Base-by-base conservation (phyloP, 169 alveolate species). In the Plasmodium cynomolgi region DNA sequence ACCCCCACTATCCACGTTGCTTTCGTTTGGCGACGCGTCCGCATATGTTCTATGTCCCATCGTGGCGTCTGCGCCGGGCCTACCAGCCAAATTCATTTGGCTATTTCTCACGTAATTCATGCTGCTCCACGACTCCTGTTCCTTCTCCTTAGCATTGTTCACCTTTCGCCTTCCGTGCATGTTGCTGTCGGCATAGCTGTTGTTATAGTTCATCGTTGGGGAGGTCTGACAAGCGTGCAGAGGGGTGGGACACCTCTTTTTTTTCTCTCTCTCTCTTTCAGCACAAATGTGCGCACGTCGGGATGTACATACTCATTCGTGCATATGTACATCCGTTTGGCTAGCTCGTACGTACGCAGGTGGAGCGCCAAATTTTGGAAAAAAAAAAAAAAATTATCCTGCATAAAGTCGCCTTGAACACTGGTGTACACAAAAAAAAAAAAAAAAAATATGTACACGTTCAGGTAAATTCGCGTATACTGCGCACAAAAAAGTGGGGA, bases 91-190 rank as follows among this genome's bases (percentile, higher is more conserved):
- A 85, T 85, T 20, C 73, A 88, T 56, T 44, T 39, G 37, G 71
- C 47, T 88, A 39, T 44, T 68, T 15, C 81, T 88, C n/a, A 1
- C 41, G 44, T 75, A 85, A 75, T 54, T 68, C 75, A 54, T 75
- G 58, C 41, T 85, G 23, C 41, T 75, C 86, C 80, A 77, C 2
- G 84, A 26, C 29, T 88, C 72, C 5, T 77, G 26, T 39, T 88
- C 88, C 62, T 80, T 62, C 41, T 15, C 56, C 29, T 50, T 88
- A 1, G 74, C 88, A 79, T 88, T 88, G 74, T 88, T 88, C 20
- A 20, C 88, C 34, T 88, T 88, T 34, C 94, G 58, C 68, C 94
- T 34, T 17, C 68, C 94, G 11, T 88, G 94, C 20, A 88, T 62
- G 33, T 79, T 79, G 54, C 44, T 23, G 3, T 80, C 90, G 29